Evolutionary conservation across 2,329 filamentous ascomycete species (phyloP).

Genomic region (Aspergillus sp.): DNA sequence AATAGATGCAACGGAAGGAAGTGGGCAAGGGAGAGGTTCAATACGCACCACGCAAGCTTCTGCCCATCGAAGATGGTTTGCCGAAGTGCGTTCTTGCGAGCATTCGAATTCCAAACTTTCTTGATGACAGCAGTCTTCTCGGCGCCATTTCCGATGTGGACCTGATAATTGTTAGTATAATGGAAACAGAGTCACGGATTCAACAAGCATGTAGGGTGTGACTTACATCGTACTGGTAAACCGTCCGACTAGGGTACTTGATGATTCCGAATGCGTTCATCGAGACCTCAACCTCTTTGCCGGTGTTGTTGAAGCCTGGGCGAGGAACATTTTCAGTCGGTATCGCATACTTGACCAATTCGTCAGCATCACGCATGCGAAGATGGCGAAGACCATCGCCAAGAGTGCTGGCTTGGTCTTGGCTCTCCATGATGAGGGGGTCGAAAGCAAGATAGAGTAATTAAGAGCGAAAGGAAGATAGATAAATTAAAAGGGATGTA

Average conservation of each 20-base stretch:
- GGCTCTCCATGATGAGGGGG: conserved; percentile 14
- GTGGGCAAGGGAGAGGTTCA: conserved; percentile 6
- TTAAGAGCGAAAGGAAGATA: conserved; percentile 2
- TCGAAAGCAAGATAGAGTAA: neutral
- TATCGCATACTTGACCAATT: conserved; percentile 24
- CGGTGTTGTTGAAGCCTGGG: conserved; percentile 53
- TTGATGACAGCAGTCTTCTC: conserved; percentile 62
- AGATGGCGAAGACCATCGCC: conserved; percentile 18
- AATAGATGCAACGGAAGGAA: conserved; percentile 24
- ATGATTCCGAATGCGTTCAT: conserved; percentile 72
- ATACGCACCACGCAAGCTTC: conserved; percentile 71
- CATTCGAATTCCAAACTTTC: conserved; percentile 66
- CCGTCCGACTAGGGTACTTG: conserved; percentile 51
- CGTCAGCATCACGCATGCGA: conserved; percentile 21
- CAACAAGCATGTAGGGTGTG: neutral
- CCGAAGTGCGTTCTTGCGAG: conserved; percentile 52
- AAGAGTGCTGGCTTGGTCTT: conserved; percentile 15
- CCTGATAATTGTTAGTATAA: conserved; percentile 38
- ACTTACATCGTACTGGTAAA: conserved; percentile 83
- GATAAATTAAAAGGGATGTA: neutral
- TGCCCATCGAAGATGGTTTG: conserved; percentile 75
- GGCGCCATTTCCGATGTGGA: conserved; percentile 57
- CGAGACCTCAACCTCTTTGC: conserved; percentile 48
- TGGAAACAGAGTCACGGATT: neutral
- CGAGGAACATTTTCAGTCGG: conserved; percentile 36